Base-by-base conservation (phyloP, 768 basidiomycete species). In the Melanogaster broomeanus region DNA sequence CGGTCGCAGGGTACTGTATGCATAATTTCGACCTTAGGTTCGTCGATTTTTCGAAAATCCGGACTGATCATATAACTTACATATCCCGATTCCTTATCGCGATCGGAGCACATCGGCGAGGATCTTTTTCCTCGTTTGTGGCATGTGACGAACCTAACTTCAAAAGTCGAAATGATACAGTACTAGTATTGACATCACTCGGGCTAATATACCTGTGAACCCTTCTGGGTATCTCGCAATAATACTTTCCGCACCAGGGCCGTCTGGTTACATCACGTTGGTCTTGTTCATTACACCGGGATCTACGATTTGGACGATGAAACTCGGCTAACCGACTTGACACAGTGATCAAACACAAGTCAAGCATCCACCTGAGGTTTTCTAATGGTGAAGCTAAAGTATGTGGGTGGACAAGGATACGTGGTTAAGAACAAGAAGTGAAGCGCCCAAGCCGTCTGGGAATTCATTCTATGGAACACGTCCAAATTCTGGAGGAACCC, bases 181-280 rank as follows among this genome's bases (percentile, higher is more conserved):
- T n/a, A n/a, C 18, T 11, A 15, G 16, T 15, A n/a, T n/a, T n/a
- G n/a, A n/a, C n/a, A 15, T 18, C 16, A 18, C 34, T 35, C 16
- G 13, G 30, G 13, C 7, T 31, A 19, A 37, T 2, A 2, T 19
- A 55, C 57, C 57, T 28, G 54, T 56, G 21, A 58, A 58, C 16
- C 56, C 57, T 28, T 52, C 54, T 10, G 57, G 57, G 41, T 58
- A 58, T 45, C 57, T 49, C 34, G 57, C 49, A 3, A 58, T n/a
- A n/a, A 54, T 18, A 58, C 50, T 28, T 58, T 58, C 34, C 56
- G 46, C 22, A 58, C 57, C 43, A 58, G 34, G 7, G 54, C 57
- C n/a, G 54, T 49, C 41, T 53, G 49, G 42, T 58, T 58, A 54
- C 19, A 35, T 50, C 37, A 58, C 52, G 13, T 35, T 24, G n/a